phyloP scores from a whole-genome alignment of 2,329 filamentous ascomycete species.

The Botrytis fragariae region DNA sequence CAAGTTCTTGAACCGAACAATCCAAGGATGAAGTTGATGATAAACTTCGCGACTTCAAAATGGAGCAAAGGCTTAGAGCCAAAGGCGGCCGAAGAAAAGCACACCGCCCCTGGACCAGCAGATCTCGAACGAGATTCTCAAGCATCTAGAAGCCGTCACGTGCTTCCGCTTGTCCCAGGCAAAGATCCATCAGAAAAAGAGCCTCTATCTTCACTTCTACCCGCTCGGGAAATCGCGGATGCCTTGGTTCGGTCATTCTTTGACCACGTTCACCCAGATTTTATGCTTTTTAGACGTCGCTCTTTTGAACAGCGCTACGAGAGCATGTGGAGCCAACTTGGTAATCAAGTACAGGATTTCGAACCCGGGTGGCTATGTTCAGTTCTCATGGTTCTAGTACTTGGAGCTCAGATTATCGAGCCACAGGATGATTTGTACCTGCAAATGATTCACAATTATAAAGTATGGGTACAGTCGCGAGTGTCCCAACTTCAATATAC shows the following conservation, averaged over 20 bases:
- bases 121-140: constrained; percentile 15
- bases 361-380: constrained; percentile 45
- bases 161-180: neutral
- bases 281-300: constrained; percentile 43
- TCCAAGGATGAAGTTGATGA: constrained; percentile 31
- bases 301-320: constrained; percentile 43
- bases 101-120: constrained; percentile 9
- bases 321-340: constrained; percentile 38
- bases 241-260: constrained; percentile 43
- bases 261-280: constrained; percentile 41
- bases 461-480: constrained; percentile 38
- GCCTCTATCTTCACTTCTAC: constrained; percentile 36
- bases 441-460: constrained; percentile 40
- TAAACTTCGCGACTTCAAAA: constrained; percentile 34
- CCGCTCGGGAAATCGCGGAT: constrained; percentile 40
- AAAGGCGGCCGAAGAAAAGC: constrained; percentile 31
- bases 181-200: constrained; percentile 25
- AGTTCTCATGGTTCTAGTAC: constrained; percentile 39
- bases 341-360: constrained; percentile 36
- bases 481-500: constrained; percentile 41
- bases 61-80: constrained; percentile 37
- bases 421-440: constrained; percentile 35
- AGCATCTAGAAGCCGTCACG: neutral
- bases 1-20: constrained; percentile 30
- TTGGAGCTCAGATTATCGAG: constrained; percentile 43